Base-by-base conservation (phyloP, 1,284 basidiomycete species). In the Rhodofomes roseus region DNA sequence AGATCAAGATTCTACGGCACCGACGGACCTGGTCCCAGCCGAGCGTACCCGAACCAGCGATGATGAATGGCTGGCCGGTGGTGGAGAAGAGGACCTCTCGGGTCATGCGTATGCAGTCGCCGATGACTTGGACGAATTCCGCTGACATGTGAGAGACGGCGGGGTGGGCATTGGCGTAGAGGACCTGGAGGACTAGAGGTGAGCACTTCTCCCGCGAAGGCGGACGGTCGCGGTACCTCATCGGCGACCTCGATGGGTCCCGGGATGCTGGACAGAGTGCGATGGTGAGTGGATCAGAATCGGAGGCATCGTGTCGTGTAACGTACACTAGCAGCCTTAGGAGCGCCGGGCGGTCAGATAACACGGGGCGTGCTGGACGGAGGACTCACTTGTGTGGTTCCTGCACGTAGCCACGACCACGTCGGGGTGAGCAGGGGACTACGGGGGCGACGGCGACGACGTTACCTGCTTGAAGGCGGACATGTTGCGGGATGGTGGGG, bases 41-140 rank as follows among this genome's bases (percentile, higher is more conserved):
- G 40, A 98, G 79, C 2, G 96, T 98, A n/a, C 96, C 96, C 54
- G 89, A 92, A 1, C 96, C 96, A 31, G 95, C 87, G 57, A 97
- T 90, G 66, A 98, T 78, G 79, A 98, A 92, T 0, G 93, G 91
- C 71, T 98, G 96, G 0, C 82, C 90, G 37, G 80, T 77, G 60
- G 85, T 81, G 41, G 95, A 87, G 74, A 87, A 86, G 48, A 97
- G 76, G 4, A 96, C 86, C 57, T 92, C 79, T 63, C 91, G 89
- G 63, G 60, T 89, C 87, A 97, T 89, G 62, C 90, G 86, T 64
- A 99, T 85, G 73, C 89, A 92, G 71, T 98, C 93, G 41, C 94
- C 93, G 66, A 99, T 94, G 59, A 95, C 85, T 43, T 89, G 86
- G 50, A 95, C 84, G 74, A 99, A 98, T 54, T 95, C 93, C 14